Percentiles rank a stretch among this genome's conserved stretches.
Conservation (phyloP, 805 yeast genomes). For the Schwanniomyces sp. region DNA sequence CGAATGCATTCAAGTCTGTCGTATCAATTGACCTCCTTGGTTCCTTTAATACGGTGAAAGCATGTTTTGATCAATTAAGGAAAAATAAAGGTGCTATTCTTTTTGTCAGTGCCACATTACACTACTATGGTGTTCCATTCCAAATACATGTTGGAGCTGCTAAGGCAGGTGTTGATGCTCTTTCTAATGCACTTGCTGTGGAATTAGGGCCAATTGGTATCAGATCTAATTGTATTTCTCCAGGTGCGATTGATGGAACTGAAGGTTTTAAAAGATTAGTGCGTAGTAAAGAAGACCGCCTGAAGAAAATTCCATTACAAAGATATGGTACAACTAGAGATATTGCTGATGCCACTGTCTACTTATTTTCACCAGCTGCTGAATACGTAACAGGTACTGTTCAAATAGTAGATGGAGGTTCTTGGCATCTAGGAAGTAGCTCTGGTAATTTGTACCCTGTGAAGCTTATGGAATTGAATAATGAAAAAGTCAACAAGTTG, state of each 20-base stretch:
- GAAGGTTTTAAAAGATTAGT: slow-evolving; percentile 76
- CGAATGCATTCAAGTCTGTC: slow-evolving; percentile 42
- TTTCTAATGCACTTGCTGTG: slow-evolving; percentile 79
- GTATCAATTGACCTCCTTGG: slow-evolving; percentile 41
- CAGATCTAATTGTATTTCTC: slow-evolving; percentile 81
- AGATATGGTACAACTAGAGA: slow-evolving; percentile 70
- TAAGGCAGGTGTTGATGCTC: slow-evolving; percentile 93
- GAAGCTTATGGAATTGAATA: slow-evolving; percentile 15
- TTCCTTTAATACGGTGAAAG: slow-evolving; percentile 42
- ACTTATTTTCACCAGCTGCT: slow-evolving; percentile 79
- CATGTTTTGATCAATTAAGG: slow-evolving; percentile 35
- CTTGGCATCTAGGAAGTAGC: slow-evolving; percentile 69
- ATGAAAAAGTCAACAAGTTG: slow-evolving; percentile 10
- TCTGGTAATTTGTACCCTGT: slow-evolving; percentile 31
- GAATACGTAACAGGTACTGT: slow-evolving; percentile 76
- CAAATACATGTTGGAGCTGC: slow-evolving; percentile 93
- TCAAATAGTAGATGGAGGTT: slow-evolving; percentile 84
- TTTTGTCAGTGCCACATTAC: slow-evolving; percentile 44
- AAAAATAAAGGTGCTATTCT: slow-evolving; percentile 47
- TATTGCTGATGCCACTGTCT: slow-evolving; percentile 85
- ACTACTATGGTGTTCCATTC: slow-evolving; percentile 46
- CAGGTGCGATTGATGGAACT: slow-evolving; percentile 83
- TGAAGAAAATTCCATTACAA: slow-evolving; percentile 58
- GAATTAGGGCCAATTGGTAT: slow-evolving; percentile 91
- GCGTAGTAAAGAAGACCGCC: slow-evolving; percentile 29